Conservation (phyloP, 495 filamentous ascomycete genomes). For the Lasiosphaeris hirsuta region DNA sequence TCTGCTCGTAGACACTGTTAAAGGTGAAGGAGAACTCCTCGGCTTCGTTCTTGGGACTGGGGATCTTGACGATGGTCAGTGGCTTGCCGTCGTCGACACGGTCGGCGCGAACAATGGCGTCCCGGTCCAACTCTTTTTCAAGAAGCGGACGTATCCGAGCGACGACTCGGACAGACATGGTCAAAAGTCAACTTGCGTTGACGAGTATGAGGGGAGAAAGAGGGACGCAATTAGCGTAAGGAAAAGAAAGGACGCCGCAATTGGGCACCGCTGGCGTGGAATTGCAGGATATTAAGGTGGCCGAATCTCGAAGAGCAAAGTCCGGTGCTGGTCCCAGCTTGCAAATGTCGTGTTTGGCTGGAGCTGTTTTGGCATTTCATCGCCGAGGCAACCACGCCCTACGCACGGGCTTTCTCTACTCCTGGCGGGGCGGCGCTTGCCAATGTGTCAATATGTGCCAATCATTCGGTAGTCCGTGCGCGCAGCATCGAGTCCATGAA, state of each 20-base stretch:
- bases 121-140: conserved; percentile 73
- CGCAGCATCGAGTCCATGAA: too few relatives aligned
- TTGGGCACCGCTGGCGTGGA: conserved; percentile 1
- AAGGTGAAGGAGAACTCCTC: conserved; percentile 95
- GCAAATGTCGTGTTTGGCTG: background rate
- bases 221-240: background rate
- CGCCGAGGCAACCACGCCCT: conserved; percentile 10
- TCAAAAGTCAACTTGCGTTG: conserved; percentile 10
- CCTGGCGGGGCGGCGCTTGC: too few relatives aligned
- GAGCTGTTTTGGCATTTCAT: background rate
- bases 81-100: conserved; percentile 53
- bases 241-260: conserved; percentile 10
- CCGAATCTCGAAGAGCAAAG: background rate
- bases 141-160: conserved; percentile 86
- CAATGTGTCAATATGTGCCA: too few relatives aligned
- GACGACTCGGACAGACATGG: conserved; percentile 76
- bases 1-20: conserved; percentile 83
- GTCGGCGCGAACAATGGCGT: conserved; percentile 73
- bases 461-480: too few relatives aligned
- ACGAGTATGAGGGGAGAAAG: background rate
- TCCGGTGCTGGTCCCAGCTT: background rate
- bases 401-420: too few relatives aligned
- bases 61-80: conserved; percentile 75
- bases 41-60: conserved; percentile 86
- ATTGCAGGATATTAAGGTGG: background rate